A percentile compares a stretch with the other conserved stretches of the same genome.
Evolutionary conservation across 1,284 basidiomycete genomes (phyloP).

Genomic region (Vanrija pseudolonga): DNA sequence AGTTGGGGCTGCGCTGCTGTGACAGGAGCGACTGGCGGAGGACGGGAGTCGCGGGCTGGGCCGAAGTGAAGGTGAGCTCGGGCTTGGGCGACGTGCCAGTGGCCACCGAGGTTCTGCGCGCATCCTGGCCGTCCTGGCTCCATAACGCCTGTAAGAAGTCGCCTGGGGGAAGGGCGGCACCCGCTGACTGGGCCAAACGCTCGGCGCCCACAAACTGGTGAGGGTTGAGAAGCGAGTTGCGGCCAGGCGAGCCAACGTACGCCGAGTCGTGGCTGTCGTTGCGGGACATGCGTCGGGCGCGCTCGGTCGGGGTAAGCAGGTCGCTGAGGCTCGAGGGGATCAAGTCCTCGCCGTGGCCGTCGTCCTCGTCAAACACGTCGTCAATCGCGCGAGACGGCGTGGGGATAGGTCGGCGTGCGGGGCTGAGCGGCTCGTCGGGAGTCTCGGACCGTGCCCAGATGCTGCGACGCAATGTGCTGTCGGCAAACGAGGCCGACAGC

Average conservation of each 20-base stretch:
- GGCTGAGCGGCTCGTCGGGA: conserved; percentile 39
- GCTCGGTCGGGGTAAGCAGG: conserved; percentile 77
- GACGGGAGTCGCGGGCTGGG: conserved; percentile 18
- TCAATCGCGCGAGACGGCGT: conserved; percentile 17
- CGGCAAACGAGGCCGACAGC: conserved; percentile 44
- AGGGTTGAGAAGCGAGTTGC: conserved; percentile 20
- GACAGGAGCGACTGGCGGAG: conserved; percentile 33
- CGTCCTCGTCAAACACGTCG: conserved; percentile 33
- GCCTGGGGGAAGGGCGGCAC: conserved; percentile 34
- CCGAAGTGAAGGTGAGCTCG: conserved; percentile 30
- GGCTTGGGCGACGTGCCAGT: not conserved
- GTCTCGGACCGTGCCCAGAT: conserved; percentile 44
- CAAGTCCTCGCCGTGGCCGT: conserved; percentile 77
- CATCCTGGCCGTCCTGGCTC: conserved; percentile 44
- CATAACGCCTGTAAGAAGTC: conserved; percentile 45
- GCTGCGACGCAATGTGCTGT: conserved; percentile 20
- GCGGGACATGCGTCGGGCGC: conserved; percentile 69
- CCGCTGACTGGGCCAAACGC: conserved; percentile 45
- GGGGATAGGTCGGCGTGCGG: conserved; percentile 25
- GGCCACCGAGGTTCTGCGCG: conserved; percentile 15
- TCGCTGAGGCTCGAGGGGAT: conserved; percentile 81
- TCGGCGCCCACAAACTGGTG: conserved; percentile 23
- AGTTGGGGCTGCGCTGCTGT: conserved; percentile 28
- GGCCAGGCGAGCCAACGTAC: conserved; percentile 26
- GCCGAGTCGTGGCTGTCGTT: conserved; percentile 40